Conservation (phyloP, 768 basidiomycete genomes). For the Kwoniella shandongensis region DNA sequence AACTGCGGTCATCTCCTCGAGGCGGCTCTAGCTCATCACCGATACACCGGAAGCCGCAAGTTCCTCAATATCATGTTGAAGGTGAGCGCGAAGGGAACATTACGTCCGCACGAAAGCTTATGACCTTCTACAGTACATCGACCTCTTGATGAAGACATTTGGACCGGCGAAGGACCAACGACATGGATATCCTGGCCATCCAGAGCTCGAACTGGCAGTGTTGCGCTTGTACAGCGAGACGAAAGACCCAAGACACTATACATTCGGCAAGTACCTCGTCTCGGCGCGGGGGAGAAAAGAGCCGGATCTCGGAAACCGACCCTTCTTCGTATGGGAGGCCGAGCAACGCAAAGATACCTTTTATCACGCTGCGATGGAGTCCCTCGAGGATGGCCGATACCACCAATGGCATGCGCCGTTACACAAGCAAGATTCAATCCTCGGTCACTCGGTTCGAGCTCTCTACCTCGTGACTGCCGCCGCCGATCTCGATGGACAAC, state of each 20-base stretch:
- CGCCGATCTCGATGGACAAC: slow-evolving; percentile 29
- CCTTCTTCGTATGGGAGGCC: slow-evolving; percentile 33
- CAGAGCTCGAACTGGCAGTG: slow-evolving; percentile 39
- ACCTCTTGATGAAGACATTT: slow-evolving; percentile 27
- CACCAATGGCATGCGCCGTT: slow-evolving; percentile 30
- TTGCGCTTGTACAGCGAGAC: slow-evolving; percentile 32
- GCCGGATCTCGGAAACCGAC: slow-evolving; percentile 19
- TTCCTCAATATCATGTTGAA: slow-evolving; percentile 35
- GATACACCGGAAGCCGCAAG: slow-evolving; percentile 20
- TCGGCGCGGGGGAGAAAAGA: slow-evolving; percentile 20
- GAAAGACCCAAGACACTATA: slow-evolving; percentile 21
- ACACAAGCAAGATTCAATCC: slow-evolving; percentile 29
- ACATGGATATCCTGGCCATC: slow-evolving; percentile 42
- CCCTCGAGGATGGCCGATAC: slow-evolving; percentile 22
- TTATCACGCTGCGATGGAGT: slow-evolving; percentile 16
- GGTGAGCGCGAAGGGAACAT: slow-evolving; percentile 7
- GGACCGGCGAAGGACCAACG: slow-evolving; percentile 24
- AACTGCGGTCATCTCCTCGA: slow-evolving; percentile 34
- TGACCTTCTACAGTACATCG: slow-evolving; percentile 19
- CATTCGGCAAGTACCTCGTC: slow-evolving; percentile 28
- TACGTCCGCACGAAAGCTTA: neutral
- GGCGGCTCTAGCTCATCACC: slow-evolving; percentile 27
- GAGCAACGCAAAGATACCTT: slow-evolving; percentile 1
- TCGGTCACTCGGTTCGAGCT: slow-evolving; percentile 35
- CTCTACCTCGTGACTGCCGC: slow-evolving; percentile 35